Evolutionary conservation across 371 early-diverging fungal genomes (phyloP), one percentile per base, ranked within the genome.

Genomic region (Mucor saturninus): DNA sequence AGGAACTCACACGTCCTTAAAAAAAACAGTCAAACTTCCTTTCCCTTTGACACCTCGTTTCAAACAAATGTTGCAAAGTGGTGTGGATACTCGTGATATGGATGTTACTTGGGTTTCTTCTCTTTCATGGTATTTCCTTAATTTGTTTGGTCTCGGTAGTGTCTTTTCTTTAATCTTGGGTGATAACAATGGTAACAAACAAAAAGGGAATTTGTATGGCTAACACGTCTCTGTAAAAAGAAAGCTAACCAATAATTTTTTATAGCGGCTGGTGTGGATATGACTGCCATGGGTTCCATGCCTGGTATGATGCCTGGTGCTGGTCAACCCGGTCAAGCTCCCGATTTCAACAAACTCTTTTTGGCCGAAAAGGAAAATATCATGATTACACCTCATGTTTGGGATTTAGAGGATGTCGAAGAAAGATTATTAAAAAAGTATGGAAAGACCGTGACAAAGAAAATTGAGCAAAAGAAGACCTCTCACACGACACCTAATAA

Each of bases 51-150:
- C 97, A 10, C 81, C 96, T 59, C 91, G 97, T 10, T 98, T 98
- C 84, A 98, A 98, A 81, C 82, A 90, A 55, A 98, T 98, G 98
- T 86, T 97, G 53, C 98, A 98, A 79, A 87, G 93, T 54, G 98
- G 97, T 48, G 91, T 98, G n/a, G 91, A 91, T 66, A 97, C 98
- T 0, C 82, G 88, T 21, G 94, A 98, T 74, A 96, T 98, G 96
- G 98, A 98, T 77, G 97, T 95, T 6, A 85, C 90, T 31, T 98
- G 98, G 97, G 98, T 98, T 2, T 96, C 96, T 7, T 94, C 95
- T 15, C 80, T 98, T 26, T 96, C 96, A 5, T 98, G 97, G 98
- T 98, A 98, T 83, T 98, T 98, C 74, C 75, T 98, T 40, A 97
- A 97, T 73, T 72, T 98, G 67, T 97, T 98, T 84, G 98, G 98